Evolutionary conservation across 129 eudicot species (phyloP).

Genomic region (Centella asiatica): DNA sequence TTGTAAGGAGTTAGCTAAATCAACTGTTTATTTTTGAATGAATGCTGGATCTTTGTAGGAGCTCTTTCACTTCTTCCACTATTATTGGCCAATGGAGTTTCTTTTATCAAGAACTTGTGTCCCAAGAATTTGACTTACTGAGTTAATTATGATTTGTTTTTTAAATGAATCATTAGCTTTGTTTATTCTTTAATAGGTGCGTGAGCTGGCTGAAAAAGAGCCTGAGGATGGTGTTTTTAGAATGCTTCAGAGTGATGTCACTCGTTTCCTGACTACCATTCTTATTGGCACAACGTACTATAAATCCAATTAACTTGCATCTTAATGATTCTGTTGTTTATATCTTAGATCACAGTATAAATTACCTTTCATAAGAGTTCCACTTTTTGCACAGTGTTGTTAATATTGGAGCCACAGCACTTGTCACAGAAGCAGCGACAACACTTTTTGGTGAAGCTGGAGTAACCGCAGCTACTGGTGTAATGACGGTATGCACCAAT

Average conservation of each 20-base stretch:
- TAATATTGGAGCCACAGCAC: slow-evolving; percentile 71
- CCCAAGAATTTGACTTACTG: neutral
- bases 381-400: slow-evolving; percentile 37
- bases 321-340: neutral
- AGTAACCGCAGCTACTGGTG: slow-evolving; percentile 66
- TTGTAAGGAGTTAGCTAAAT: no score
- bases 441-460: slow-evolving; percentile 69
- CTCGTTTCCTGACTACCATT: slow-evolving; percentile 62
- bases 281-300: slow-evolving; percentile 67
- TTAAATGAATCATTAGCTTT: neutral
- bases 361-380: neutral
- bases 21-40: no score
- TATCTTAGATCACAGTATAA: neutral
- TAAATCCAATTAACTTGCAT: neutral
- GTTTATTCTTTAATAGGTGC: slow-evolving; percentile 30
- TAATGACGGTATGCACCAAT: slow-evolving; percentile 47
- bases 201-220: slow-evolving; percentile 70
- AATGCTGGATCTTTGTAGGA: neutral
- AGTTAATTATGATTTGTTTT: neutral
- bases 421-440: slow-evolving; percentile 71
- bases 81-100: neutral
- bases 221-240: slow-evolving; percentile 64
- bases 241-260: slow-evolving; percentile 61
- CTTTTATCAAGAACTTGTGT: neutral
- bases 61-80: neutral